phyloP scores from a whole-genome alignment of 441 rosid species.

The Lagerstroemia fauriei region DNA sequence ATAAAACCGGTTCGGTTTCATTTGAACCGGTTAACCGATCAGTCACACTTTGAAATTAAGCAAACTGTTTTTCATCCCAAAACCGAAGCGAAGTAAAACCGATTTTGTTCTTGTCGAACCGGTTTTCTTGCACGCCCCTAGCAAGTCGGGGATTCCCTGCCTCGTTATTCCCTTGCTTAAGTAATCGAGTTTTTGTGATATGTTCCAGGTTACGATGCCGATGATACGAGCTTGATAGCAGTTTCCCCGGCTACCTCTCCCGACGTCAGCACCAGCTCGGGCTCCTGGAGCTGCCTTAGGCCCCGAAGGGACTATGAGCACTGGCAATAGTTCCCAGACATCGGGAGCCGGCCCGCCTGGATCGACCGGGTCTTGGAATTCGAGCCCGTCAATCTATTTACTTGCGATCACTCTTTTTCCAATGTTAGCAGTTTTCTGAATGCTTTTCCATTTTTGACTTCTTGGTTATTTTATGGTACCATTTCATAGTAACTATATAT shows the following conservation, averaged over 20 bases:
- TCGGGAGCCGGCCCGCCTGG: conserved; percentile 12
- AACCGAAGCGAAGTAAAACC: too few relatives aligned
- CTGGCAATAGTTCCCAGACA: conserved; percentile 6
- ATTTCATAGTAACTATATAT: too few relatives aligned
- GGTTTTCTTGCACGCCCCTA: too few relatives aligned
- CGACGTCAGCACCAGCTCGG: conserved; percentile 44
- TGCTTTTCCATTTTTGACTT: too few relatives aligned
- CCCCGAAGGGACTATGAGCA: conserved; percentile 51
- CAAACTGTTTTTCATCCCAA: too few relatives aligned
- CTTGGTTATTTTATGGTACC: too few relatives aligned
- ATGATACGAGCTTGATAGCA: conserved; percentile 42
- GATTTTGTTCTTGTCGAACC: too few relatives aligned
- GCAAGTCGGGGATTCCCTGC: neutral
- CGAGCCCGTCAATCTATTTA: neutral
- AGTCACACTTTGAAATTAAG: too few relatives aligned
- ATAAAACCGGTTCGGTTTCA: too few relatives aligned
- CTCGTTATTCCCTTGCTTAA: neutral
- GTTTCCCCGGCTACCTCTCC: conserved; percentile 39
- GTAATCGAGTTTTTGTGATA: neutral
- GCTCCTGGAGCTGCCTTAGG: conserved; percentile 53
- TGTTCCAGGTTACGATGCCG: conserved; percentile 45
- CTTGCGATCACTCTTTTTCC: neutral
- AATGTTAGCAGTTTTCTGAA: neutral
- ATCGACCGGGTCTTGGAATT: neutral
- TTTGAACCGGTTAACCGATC: too few relatives aligned